These are phyloP conservation scores for Paramyrothecium roridum DNA, from an alignment of 2,329 filamentous ascomycete genomes.

Conservation along the genomic window DNA sequence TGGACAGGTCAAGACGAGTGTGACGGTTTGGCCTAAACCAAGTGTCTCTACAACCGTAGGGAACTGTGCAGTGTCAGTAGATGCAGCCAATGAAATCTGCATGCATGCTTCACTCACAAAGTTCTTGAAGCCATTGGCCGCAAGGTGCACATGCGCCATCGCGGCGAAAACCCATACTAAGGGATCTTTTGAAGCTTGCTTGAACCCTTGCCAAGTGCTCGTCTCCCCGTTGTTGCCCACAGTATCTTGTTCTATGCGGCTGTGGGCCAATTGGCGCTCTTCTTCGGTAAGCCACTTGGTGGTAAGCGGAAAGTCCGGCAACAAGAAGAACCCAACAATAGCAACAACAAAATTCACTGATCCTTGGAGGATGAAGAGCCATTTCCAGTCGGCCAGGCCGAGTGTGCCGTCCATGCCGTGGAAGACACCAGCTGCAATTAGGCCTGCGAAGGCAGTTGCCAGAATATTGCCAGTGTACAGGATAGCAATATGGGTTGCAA, in stretches of 20 bases:
- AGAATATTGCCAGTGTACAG: conserved; percentile 38
- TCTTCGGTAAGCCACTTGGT: conserved; percentile 39
- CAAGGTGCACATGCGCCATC: conserved; percentile 49
- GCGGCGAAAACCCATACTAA: conserved; percentile 46
- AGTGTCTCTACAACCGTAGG: conserved; percentile 23
- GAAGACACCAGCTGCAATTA: conserved; percentile 42
- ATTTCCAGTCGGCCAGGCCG: conserved; percentile 26
- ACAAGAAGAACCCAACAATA: conserved; percentile 20
- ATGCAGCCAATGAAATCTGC: background rate
- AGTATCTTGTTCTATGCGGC: conserved; percentile 41
- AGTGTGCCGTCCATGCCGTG: conserved; percentile 20
- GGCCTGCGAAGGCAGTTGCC: conserved; percentile 36
- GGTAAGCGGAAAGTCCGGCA: conserved; percentile 38
- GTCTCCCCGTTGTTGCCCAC: conserved; percentile 38
- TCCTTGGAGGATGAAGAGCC: conserved; percentile 66
- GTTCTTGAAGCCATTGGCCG: conserved; percentile 43
- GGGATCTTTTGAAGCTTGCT: conserved; percentile 40
- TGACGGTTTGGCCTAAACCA: conserved; percentile 21
- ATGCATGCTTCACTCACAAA: conserved; percentile 7
- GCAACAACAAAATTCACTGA: conserved; percentile 29
- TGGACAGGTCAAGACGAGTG: conserved; percentile 31
- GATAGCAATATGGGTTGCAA: conserved; percentile 39
- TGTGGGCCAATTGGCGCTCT: conserved; percentile 38
- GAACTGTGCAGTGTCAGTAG: conserved; percentile 2
- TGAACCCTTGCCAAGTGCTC: conserved; percentile 38